Evolutionary conservation across 2,329 filamentous ascomycete genomes (phyloP).

Genomic region (Monilinia polystroma): DNA sequence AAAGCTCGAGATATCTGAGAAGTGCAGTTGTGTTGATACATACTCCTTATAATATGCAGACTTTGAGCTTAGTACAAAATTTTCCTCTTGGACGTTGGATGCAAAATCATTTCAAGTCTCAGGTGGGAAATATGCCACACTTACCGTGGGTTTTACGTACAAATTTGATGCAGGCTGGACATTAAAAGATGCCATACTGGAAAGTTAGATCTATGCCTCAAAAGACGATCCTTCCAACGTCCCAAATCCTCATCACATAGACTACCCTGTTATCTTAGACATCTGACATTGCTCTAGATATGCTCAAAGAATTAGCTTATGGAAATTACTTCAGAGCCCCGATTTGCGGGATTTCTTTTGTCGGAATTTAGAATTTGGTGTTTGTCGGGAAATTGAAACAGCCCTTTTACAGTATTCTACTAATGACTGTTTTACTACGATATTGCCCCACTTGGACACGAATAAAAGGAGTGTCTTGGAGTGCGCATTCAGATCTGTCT

Average conservation of each 20-base stretch:
- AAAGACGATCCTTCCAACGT: background rate
- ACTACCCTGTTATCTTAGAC: slow-evolving; percentile 12
- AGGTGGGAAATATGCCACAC: background rate
- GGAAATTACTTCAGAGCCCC: background rate
- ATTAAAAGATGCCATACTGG: slow-evolving; percentile 23
- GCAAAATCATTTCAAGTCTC: slow-evolving; percentile 5
- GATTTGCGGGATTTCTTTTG: background rate
- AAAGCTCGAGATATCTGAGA: background rate
- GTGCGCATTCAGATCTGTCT: background rate
- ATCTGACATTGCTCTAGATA: slow-evolving; percentile 18
- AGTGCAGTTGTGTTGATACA: background rate
- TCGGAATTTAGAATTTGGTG: background rate
- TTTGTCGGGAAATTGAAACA: background rate
- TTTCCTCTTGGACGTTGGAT: slow-evolving; percentile 6
- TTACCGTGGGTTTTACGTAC: slow-evolving; percentile 11
- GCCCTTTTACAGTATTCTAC: background rate
- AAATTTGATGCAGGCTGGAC: slow-evolving; percentile 25
- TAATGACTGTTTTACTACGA: background rate
- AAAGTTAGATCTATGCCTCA: slow-evolving; percentile 5
- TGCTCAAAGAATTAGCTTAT: slow-evolving; percentile 18
- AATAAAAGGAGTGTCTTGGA: background rate
- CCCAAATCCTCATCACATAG: slow-evolving; percentile 4
- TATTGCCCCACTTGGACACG: background rate
- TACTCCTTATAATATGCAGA: background rate
- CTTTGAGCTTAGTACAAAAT: slow-evolving; percentile 10